Percentiles rank a stretch among this genome's conserved stretches.
Conservation (phyloP, 495 filamentous ascomycete genomes). For the Ramalina peruviana region DNA sequence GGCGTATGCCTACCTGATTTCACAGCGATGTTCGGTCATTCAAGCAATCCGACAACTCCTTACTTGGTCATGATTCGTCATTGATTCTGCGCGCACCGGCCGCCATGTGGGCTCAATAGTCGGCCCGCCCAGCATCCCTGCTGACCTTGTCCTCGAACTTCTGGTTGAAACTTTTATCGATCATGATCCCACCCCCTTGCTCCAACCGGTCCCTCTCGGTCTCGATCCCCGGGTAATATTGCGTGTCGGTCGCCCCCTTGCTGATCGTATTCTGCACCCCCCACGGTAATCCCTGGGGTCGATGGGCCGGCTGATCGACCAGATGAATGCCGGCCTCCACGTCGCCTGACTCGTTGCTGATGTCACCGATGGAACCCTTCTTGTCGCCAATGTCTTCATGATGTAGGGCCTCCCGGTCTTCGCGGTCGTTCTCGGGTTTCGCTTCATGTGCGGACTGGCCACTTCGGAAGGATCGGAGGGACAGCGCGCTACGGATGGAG, state of each 20-base stretch:
- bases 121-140: too few species aligned
- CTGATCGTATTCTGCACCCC: conserved; percentile 16
- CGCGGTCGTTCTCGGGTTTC: conserved; percentile 6
- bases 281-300: neutral
- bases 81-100: too few species aligned
- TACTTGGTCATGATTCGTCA: too few species aligned
- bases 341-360: too few species aligned
- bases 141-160: too few species aligned
- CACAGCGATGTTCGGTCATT: too few species aligned
- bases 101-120: too few species aligned
- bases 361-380: neutral
- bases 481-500: conserved; percentile 35
- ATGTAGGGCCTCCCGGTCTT: neutral
- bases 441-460: neutral
- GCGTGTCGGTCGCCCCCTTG: neutral
- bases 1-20: too few species aligned
- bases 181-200: neutral
- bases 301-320: neutral
- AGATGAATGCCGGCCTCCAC: neutral
- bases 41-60: too few species aligned
- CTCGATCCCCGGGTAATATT: neutral
- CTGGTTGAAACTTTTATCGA: neutral
- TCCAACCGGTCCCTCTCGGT: conserved; percentile 1
- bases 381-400: neutral
- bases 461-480: conserved; percentile 24